Conservation (phyloP, 805 yeast species). For the Cephaloascus albidus region DNA sequence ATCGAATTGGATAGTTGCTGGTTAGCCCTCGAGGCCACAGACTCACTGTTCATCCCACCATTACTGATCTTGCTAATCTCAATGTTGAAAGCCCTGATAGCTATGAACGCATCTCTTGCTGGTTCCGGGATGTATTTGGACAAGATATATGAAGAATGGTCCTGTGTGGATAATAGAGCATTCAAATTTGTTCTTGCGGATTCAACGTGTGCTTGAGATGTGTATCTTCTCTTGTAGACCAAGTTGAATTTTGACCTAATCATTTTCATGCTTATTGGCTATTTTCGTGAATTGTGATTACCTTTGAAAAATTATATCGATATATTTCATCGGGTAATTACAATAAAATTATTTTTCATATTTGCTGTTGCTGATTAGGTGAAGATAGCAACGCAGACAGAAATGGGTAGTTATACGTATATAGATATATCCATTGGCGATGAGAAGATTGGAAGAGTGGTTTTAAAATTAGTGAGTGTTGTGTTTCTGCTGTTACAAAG, state of each 20-base stretch:
- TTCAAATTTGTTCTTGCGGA: constrained; percentile 35
- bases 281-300: no score
- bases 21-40: constrained; percentile 21
- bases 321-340: no score
- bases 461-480: constrained; percentile 37
- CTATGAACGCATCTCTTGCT: constrained; percentile 53
- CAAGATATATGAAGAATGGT: constrained; percentile 55
- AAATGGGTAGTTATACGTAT: constrained; percentile 21
- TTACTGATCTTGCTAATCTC: constrained; percentile 45
- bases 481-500: no score
- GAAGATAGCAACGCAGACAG: no score
- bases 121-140: constrained; percentile 63
- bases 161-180: constrained; percentile 35
- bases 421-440: constrained; percentile 44
- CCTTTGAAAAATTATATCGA: no score
- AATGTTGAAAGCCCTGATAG: constrained; percentile 54
- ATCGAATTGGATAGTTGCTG: constrained; percentile 16
- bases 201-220: neutral
- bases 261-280: no score
- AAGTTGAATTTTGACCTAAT: neutral
- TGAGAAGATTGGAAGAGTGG: constrained; percentile 46
- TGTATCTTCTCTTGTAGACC: neutral
- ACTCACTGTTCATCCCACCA: constrained; percentile 14
- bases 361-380: no score
- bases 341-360: no score